Evolutionary conservation across 1,284 basidiomycete genomes (phyloP).

Genomic region (Austroboletus olivaceoglutinosus): DNA sequence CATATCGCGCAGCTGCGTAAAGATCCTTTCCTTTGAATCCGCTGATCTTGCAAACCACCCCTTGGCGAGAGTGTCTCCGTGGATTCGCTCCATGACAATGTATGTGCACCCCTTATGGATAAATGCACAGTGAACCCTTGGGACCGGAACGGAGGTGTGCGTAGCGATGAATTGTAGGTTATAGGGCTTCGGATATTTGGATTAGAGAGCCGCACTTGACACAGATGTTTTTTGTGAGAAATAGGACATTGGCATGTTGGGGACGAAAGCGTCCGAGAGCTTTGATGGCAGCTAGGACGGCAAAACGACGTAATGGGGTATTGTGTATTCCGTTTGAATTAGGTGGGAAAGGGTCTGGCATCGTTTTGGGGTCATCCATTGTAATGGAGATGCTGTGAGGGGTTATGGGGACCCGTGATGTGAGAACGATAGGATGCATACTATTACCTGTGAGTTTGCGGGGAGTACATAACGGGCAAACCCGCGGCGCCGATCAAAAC

Average conservation of each 20-base stretch:
- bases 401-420: too few relatives aligned
- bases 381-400: too few relatives aligned
- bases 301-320: neutral
- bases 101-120: neutral
- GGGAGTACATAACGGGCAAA: too few relatives aligned
- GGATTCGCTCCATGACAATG: slow-evolving; percentile 10
- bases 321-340: neutral
- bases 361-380: too few relatives aligned
- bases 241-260: neutral
- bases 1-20: slow-evolving; percentile 3
- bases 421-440: too few relatives aligned
- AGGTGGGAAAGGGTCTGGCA: too few relatives aligned
- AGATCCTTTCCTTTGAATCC: neutral
- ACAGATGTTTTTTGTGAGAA: neutral
- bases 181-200: neutral
- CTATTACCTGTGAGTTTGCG: too few relatives aligned
- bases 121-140: slow-evolving; percentile 6
- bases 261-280: neutral
- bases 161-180: neutral
- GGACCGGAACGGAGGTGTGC: slow-evolving; percentile 5
- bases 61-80: neutral
- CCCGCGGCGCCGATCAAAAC: too few relatives aligned
- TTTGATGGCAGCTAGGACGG: neutral
- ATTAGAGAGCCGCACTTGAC: neutral
- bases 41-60: neutral